Evolutionary conservation across 2,329 filamentous ascomycete species (phyloP).

Genomic region (Aspergillus calidoustus): DNA sequence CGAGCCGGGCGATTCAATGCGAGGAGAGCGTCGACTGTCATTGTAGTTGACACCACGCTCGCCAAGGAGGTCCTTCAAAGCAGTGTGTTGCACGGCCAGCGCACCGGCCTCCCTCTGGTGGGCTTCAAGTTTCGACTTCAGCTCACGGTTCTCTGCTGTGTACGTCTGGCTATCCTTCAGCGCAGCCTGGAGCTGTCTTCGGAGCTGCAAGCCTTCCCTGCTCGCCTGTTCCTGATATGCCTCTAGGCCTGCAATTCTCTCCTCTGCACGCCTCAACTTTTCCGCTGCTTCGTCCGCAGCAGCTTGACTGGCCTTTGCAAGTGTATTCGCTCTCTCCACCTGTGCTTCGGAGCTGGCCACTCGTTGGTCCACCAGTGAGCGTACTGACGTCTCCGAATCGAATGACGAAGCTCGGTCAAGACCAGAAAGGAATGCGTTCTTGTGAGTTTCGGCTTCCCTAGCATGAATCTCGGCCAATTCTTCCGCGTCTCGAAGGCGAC

Average conservation of each 20-base stretch:
- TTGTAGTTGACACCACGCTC: conserved; percentile 86
- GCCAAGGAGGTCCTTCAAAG: conserved; percentile 87
- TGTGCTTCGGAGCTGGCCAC: conserved; percentile 77
- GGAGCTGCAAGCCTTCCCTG: conserved; percentile 85
- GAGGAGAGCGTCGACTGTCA: conserved; percentile 69
- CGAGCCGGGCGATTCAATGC: conserved; percentile 73
- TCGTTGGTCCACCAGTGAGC: conserved; percentile 56
- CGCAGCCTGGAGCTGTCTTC: conserved; percentile 84
- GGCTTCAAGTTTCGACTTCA: conserved; percentile 79
- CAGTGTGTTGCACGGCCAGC: conserved; percentile 86
- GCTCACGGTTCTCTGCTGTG: conserved; percentile 77
- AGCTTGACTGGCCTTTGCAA: conserved; percentile 86
- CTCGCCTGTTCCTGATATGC: conserved; percentile 97
- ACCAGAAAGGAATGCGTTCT: conserved; percentile 78
- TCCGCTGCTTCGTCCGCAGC: conserved; percentile 87
- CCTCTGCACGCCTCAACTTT: conserved; percentile 88
- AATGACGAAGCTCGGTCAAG: conserved; percentile 70
- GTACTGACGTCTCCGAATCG: conserved; percentile 41
- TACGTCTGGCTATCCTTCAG: conserved; percentile 83
- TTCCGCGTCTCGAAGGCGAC: conserved; percentile 81
- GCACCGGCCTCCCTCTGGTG: conserved; percentile 95
- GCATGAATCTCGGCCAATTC: conserved; percentile 87
- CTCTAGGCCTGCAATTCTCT: conserved; percentile 93
- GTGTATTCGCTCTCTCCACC: conserved; percentile 72
- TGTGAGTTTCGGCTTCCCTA: conserved; percentile 83